Evolutionary conservation across 2,329 filamentous ascomycete species (phyloP).

Genomic region (Esteya vermicola): DNA sequence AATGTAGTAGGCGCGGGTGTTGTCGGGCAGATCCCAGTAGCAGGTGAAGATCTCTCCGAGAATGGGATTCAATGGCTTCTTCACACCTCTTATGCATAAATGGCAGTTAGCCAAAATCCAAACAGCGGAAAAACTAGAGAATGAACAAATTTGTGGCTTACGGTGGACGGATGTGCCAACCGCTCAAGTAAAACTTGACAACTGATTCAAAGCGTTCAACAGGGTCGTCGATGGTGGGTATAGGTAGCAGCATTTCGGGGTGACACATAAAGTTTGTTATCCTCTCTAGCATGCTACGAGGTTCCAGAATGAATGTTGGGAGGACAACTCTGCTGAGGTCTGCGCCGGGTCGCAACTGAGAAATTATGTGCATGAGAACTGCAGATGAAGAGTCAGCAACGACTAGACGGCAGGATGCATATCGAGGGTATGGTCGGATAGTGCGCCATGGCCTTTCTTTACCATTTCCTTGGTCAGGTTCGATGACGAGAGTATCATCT

Average conservation of each 20-base stretch:
- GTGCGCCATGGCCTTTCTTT: too few species aligned
- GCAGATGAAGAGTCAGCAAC: slow-evolving; percentile 3
- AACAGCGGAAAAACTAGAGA: not conserved
- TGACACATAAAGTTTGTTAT: slow-evolving; percentile 99
- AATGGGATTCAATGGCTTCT: slow-evolving; percentile 95
- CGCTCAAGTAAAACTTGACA: slow-evolving; percentile 94
- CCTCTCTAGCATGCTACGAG: slow-evolving; percentile 91
- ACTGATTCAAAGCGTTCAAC: slow-evolving; percentile 83
- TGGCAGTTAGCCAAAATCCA: not conserved
- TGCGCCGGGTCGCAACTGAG: slow-evolving; percentile 85
- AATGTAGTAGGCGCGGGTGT: slow-evolving; percentile 85
- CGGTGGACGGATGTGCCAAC: slow-evolving; percentile 98
- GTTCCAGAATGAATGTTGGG: slow-evolving; percentile 95
- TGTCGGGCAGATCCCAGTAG: slow-evolving; percentile 84
- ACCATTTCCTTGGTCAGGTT: slow-evolving; percentile 92
- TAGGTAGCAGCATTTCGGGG: slow-evolving; percentile 83
- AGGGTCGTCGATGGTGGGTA: slow-evolving; percentile 79
- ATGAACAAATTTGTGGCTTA: slow-evolving; percentile 37
- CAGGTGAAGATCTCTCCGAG: slow-evolving; percentile 89
- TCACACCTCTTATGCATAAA: slow-evolving; percentile 66
- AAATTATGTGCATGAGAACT: slow-evolving; percentile 97
- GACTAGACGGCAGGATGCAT: not conserved
- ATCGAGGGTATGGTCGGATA: too few species aligned
- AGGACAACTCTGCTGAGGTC: slow-evolving; percentile 89
- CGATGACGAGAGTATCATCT: slow-evolving; percentile 67